phyloP scores from a whole-genome alignment of 192 early-diverging fungal genomes.

The Haplosporangium gracile region DNA sequence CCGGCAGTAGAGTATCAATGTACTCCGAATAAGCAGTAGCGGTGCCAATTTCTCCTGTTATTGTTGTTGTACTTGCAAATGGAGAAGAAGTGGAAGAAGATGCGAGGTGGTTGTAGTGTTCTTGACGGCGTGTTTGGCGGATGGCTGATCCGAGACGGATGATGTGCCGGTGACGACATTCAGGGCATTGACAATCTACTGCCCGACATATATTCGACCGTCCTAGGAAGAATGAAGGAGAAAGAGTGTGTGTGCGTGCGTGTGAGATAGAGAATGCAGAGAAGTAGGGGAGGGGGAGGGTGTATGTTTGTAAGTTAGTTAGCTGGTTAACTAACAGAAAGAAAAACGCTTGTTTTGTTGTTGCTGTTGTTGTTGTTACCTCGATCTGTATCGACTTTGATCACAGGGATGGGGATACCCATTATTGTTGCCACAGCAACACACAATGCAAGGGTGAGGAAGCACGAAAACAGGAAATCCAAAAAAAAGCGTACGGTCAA shows the following conservation, averaged over 20 bases:
- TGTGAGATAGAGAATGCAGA: background rate
- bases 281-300: background rate
- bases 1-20: background rate
- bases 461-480: background rate
- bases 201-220: constrained; percentile 13
- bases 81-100: background rate
- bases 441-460: background rate
- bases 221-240: background rate
- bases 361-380: background rate
- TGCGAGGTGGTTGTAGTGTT: background rate
- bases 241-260: too few species aligned
- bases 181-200: constrained; percentile 18
- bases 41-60: background rate
- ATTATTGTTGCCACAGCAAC: background rate
- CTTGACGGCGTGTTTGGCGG: background rate
- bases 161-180: constrained; percentile 12
- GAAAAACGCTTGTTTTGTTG: background rate
- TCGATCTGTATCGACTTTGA: background rate
- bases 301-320: too few species aligned
- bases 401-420: background rate
- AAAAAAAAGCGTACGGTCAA: background rate
- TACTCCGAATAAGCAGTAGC: background rate
- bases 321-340: too few species aligned
- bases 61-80: background rate
- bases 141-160: constrained; percentile 14